Evolutionary conservation across 2,329 filamentous ascomycete species (phyloP), one percentile per base, ranked within the genome.

Genomic region (Talaromyces marneffei): DNA sequence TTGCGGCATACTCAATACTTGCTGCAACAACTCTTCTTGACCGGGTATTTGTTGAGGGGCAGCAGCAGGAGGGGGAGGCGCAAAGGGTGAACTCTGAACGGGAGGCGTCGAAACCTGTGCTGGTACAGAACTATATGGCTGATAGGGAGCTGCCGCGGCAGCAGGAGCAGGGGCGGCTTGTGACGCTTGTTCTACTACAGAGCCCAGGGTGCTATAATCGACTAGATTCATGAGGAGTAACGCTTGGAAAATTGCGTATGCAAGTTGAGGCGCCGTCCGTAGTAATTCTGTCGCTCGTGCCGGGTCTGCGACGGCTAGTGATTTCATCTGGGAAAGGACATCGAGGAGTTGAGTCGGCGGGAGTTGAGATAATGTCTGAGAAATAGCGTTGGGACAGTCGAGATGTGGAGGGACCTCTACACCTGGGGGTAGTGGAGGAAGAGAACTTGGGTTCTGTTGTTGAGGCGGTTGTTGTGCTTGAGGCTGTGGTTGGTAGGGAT

Each of bases 181-280:
- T 8, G 73, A 77, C 65, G 74, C 78, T 73, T 78, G 80, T 70
- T 95, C 90, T 58, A 97, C 83, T 31, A 97, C 90, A 4, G 89
- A 87, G 65, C 88, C 85, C 59, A 97, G 87, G 2, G 92, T 87
- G 68, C 87, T 87, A 14, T 91, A 89, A 62, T 94, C 93, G 60
- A 97, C 91, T 9, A 97, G 86, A 50, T 92, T 91, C 85, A 97
- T 94, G 39, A 97, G 85, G 2, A 97, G 85, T 9, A 97, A 83
- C 25, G 92, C 90, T 77, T 97, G 93, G 78, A 97, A 97, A 66
- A 97, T 89, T 62, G 94, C 94, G 70, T 96, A 97, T 4, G 91
- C 87, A 48, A 99, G 86, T 77, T 99, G 94, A 0, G 94, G 94
- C 1, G 92, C 92, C 78, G 93, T 89, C 64, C 88, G 83, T 44